phyloP scores from a whole-genome alignment of 148 eudicot species.

The Silene conica region DNA sequence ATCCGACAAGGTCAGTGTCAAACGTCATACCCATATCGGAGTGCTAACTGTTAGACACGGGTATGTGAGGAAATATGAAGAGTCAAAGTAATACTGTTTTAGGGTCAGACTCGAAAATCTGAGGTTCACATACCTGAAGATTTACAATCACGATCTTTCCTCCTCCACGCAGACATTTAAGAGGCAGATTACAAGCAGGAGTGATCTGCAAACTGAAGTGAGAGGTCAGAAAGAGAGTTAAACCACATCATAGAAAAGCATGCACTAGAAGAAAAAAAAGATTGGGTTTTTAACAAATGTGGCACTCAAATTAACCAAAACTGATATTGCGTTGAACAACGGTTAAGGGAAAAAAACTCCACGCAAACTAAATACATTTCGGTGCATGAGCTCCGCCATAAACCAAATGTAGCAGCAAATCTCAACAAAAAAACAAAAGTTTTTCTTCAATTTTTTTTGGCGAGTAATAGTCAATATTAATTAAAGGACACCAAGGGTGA shows the following conservation, averaged over 20 bases:
- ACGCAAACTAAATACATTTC: too few relatives aligned
- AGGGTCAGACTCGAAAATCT: neutral
- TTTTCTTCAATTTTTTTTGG: neutral
- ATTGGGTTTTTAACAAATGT: neutral
- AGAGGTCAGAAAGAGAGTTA: constrained; percentile 13
- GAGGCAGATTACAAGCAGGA: constrained; percentile 95
- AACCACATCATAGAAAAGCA: neutral
- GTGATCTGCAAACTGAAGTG: constrained; percentile 92
- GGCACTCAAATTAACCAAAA: neutral
- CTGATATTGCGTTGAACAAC: neutral
- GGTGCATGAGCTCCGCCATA: too few relatives aligned
- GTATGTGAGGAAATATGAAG: neutral
- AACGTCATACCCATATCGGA: neutral
- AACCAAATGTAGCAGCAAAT: neutral
- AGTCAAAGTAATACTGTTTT: neutral
- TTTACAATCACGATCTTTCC: constrained; percentile 92
- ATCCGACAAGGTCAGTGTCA: neutral
- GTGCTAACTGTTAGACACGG: neutral
- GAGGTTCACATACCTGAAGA: constrained; percentile 67
- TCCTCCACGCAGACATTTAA: constrained; percentile 75
- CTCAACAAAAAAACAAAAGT: neutral
- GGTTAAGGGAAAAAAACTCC: too few relatives aligned
- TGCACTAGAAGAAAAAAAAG: neutral
- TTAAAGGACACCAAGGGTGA: too few relatives aligned
- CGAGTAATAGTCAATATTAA: too few relatives aligned